phyloP scores from a whole-genome alignment of 805 yeast genomes.

The Metschnikowia baotianmanensis region DNA sequence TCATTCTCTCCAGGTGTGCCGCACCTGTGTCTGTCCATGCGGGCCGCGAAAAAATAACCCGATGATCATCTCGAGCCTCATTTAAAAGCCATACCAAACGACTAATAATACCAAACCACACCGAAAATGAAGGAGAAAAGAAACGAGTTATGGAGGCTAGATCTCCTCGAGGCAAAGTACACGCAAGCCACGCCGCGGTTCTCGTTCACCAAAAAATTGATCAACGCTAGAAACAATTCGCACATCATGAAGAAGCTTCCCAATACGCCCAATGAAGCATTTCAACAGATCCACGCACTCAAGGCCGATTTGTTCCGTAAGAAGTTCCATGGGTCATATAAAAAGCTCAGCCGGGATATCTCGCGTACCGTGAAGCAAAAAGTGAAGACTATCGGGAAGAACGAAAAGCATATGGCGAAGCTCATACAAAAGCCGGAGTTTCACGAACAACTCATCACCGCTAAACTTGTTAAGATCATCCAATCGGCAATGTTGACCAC shows the following conservation, averaged over 20 bases:
- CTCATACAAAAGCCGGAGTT: constrained; percentile 24
- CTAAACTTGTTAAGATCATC: constrained; percentile 33
- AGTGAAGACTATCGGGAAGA: constrained; percentile 11
- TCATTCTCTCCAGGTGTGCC: too few species aligned
- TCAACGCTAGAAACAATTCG: constrained; percentile 43
- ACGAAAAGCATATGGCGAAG: constrained; percentile 16
- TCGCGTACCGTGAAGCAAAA: constrained; percentile 21
- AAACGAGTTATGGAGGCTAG: constrained; percentile 49
- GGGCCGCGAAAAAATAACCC: neutral
- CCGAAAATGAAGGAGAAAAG: constrained; percentile 33
- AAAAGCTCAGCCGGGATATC: constrained; percentile 41
- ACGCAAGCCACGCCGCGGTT: constrained; percentile 44
- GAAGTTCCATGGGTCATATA: constrained; percentile 47
- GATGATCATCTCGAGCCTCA: constrained; percentile 11
- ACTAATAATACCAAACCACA: neutral
- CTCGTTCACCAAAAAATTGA: constrained; percentile 46
- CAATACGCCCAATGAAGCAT: constrained; percentile 41
- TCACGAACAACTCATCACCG: constrained; percentile 26
- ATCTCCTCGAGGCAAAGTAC: constrained; percentile 53
- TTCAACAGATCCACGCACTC: constrained; percentile 41
- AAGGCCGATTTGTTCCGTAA: constrained; percentile 46
- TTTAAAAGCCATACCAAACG: neutral
- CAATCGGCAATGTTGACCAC: constrained; percentile 26
- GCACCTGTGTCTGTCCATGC: too few species aligned
- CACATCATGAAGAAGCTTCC: constrained; percentile 44